Evolutionary conservation across 164 flowering plant genomes (phyloP).

Genomic region (Annona squamosa): DNA sequence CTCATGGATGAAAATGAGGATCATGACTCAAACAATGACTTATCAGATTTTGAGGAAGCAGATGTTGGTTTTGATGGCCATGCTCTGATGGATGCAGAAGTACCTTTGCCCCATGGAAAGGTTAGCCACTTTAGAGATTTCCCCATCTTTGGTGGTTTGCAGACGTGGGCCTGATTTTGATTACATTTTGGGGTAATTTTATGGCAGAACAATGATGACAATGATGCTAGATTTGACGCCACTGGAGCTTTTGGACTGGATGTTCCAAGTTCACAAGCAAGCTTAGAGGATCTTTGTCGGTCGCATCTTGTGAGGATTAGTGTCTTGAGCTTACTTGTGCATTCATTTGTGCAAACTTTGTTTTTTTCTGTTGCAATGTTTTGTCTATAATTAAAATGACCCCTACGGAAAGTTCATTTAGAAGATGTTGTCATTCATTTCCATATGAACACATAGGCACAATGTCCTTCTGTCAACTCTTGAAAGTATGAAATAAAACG

Average conservation of each 20-base stretch:
- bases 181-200: slow-evolving; percentile 6
- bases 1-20: slow-evolving; percentile 32
- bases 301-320: slow-evolving; percentile 62
- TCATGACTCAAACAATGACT: slow-evolving; percentile 31
- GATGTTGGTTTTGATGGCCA: slow-evolving; percentile 40
- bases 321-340: not conserved
- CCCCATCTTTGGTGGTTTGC: not conserved
- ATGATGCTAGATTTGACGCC: slow-evolving; percentile 18
- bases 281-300: slow-evolving; percentile 86
- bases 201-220: slow-evolving; percentile 37
- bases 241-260: slow-evolving; percentile 29
- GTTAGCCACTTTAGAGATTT: slow-evolving; percentile 15
- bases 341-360: not conserved
- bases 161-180: not conserved
- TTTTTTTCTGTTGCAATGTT: not conserved
- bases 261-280: slow-evolving; percentile 41
- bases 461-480: no score
- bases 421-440: no score
- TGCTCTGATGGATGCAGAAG: slow-evolving; percentile 44
- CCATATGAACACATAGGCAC: no score
- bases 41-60: slow-evolving; percentile 39
- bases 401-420: no score
- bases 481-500: no score
- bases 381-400: not conserved
- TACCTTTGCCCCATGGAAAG: slow-evolving; percentile 29